Evolutionary conservation across 2,329 filamentous ascomycete genomes (phyloP), one percentile per base, ranked within the genome.

Genomic region (Sclerotinia sclerotiorum): DNA sequence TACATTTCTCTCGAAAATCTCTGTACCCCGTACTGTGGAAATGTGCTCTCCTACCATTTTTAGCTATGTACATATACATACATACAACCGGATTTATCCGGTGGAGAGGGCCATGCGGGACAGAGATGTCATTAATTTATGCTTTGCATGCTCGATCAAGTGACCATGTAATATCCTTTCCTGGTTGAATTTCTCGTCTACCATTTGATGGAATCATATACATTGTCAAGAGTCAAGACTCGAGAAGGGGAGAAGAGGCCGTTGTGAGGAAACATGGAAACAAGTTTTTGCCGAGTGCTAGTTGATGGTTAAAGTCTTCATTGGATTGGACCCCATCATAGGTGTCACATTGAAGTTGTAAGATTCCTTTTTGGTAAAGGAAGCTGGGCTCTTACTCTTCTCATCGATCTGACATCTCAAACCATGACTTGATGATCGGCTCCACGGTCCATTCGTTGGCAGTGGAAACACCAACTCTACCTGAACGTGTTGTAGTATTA

Each of bases 81-180:
- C 49, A 19, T 35, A 62, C 19, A 51, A 39, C 29, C 58, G 29
- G 11, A 35, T 39, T 62, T 39, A 62, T 51, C 58, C 58, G 29
- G 10, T 27, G 17, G 5, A 39, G 21, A 10, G 29, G 58, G 58
- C 3, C 11, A 61, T 61, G 58, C 46, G 44, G 44, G 29, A 62
- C n/a, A 24, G 27, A 49, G 19, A 49, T 5, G 19, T 4, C 11
- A 39, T 62, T 62, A 17, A 42, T 42, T 42, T 42, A 42, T 42
- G 29, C 29, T 19, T 15, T 39, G 29, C 32, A 62, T 51, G n/a
- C 46, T 46, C 46, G n/a, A 39, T 62, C 19, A 6, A 49, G 29
- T 19, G 44, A 62, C 46, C 15, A 39, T 24, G 10, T 27, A 15
- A 39, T 27, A 62, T 35, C 46, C 60, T 42, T 42, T 42, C 39